phyloP scores from a whole-genome alignment of 805 yeast species.

The Priceomyces castillae region DNA sequence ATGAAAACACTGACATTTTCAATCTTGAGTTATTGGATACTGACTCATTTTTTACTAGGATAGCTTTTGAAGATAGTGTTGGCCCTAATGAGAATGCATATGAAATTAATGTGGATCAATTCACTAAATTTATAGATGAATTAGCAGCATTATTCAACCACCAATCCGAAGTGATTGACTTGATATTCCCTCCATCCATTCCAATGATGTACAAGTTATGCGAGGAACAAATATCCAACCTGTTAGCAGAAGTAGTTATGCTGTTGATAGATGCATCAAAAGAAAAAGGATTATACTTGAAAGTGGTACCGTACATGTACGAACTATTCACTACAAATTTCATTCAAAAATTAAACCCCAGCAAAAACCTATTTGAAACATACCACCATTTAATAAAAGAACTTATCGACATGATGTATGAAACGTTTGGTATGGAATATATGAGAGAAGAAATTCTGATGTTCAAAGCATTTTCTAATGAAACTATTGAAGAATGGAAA shows the following conservation, averaged over 20 bases:
- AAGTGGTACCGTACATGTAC: constrained; percentile 40
- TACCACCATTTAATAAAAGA: constrained; percentile 31
- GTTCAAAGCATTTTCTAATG: constrained; percentile 25
- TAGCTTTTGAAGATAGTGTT: constrained; percentile 5
- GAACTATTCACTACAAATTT: constrained; percentile 24
- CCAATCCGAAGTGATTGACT: constrained; percentile 38
- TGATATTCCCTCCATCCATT: constrained; percentile 41
- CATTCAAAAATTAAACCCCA: constrained; percentile 22
- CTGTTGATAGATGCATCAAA: constrained; percentile 28
- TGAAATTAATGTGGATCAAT: constrained; percentile 11
- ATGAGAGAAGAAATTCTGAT: constrained; percentile 33
- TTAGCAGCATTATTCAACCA: constrained; percentile 37
- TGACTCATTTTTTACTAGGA: constrained; percentile 19
- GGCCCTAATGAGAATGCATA: neutral
- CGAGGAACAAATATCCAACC: constrained; percentile 44
- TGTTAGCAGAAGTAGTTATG: constrained; percentile 32
- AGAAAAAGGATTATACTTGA: constrained; percentile 27
- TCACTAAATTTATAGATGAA: constrained; percentile 24
- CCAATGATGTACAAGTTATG: constrained; percentile 49
- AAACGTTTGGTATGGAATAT: constrained; percentile 39
- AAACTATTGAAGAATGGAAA: constrained; percentile 33
- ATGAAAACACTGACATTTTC: constrained; percentile 28
- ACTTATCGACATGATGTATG: constrained; percentile 42
- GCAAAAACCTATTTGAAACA: constrained; percentile 37
- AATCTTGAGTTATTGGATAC: constrained; percentile 27